Base-by-base conservation (phyloP, 2,329 filamentous ascomycete species). In the Fusarium piperis region DNA sequence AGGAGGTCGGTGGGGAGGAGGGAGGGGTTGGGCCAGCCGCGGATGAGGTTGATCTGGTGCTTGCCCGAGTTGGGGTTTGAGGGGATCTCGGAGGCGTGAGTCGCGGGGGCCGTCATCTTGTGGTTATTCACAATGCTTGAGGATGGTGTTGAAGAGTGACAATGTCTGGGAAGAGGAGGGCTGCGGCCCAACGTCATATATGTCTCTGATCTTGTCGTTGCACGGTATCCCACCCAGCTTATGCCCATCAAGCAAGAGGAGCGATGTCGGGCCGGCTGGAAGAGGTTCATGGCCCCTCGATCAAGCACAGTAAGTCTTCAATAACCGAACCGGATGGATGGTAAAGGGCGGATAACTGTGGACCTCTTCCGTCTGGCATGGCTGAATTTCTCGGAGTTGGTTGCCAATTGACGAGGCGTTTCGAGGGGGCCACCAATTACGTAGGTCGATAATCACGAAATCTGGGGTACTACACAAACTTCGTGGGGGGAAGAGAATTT, bases 1-100 rank as follows among this genome's bases (percentile, higher is more conserved):
- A 97, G 85, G 15, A 90, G 84, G 6, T 84, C 79, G 3, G 88
- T 87, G 8, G 94, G 93, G 11, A 97, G 86, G 8, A 96, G 87
- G 18, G 78, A 73, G 0, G 85, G 82, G 2, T 84, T 85, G 0
- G 92, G 92, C 91, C 92, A 94, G 75, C 92, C 92, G 48, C 89
- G 86, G 60, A 91, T 83, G 64, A 93, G 84, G 76, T 93, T 92
- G 78, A 93, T 92, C 20, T 82, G 82, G 32, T 80, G 81, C 63
- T 83, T 80, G 16, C 59, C 62, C 4, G 75, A 62, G n/a, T 65
- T 35, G 9, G 71, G 30, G 71, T 79, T 77, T 18, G 68, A 60
- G 35, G 68, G 26, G 38, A 68, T 32, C 13, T 71, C 62, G 12
- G 72, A 68, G 36, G 68, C 58, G 13, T 62, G 71, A 33, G 64